phyloP scores from a whole-genome alignment of 2,329 filamentous ascomycete genomes.

The Phialophora verrucosa region DNA sequence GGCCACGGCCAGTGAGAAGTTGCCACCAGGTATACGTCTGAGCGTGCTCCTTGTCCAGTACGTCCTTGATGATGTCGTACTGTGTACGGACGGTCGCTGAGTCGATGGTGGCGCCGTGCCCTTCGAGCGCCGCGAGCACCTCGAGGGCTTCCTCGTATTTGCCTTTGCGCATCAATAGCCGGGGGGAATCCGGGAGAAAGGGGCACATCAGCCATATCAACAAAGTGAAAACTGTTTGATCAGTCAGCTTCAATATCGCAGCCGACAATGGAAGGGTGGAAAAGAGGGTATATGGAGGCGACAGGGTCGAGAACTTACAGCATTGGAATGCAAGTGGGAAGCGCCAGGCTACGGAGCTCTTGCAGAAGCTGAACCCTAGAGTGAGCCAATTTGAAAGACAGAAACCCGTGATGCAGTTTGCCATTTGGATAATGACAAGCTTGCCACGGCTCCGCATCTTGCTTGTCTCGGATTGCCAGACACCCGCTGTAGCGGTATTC shows the following conservation, averaged over 20 bases:
- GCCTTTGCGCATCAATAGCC: conserved; percentile 64
- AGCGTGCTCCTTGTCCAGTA: conserved; percentile 53
- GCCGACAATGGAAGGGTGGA: background rate
- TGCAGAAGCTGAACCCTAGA: conserved; percentile 60
- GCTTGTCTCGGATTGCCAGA: conserved; percentile 55
- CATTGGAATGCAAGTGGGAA: conserved; percentile 66
- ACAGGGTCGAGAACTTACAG: conserved; percentile 27
- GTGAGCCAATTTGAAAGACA: conserved; percentile 57
- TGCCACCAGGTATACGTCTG: conserved; percentile 55
- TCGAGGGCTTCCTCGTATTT: conserved; percentile 58
- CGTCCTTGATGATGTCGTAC: conserved; percentile 47
- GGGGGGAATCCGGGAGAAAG: conserved; percentile 56
- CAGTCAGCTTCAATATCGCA: background rate
- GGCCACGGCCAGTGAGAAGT: conserved; percentile 50
- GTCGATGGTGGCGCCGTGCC: conserved; percentile 41
- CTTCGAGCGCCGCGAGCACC: conserved; percentile 49
- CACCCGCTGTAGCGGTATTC: conserved; percentile 49
- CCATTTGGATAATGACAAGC: conserved; percentile 61
- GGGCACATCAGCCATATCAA: conserved; percentile 53
- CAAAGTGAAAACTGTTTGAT: conserved; percentile 53
- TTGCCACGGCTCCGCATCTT: conserved; percentile 58
- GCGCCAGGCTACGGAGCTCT: conserved; percentile 58
- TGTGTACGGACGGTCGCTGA: conserved; percentile 42
- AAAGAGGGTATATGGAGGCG: background rate
- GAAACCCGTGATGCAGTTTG: conserved; percentile 57